These are phyloP conservation scores for Gaillardinia entomophila DNA, from an alignment of 805 yeast species.

Conservation along the genomic window DNA sequence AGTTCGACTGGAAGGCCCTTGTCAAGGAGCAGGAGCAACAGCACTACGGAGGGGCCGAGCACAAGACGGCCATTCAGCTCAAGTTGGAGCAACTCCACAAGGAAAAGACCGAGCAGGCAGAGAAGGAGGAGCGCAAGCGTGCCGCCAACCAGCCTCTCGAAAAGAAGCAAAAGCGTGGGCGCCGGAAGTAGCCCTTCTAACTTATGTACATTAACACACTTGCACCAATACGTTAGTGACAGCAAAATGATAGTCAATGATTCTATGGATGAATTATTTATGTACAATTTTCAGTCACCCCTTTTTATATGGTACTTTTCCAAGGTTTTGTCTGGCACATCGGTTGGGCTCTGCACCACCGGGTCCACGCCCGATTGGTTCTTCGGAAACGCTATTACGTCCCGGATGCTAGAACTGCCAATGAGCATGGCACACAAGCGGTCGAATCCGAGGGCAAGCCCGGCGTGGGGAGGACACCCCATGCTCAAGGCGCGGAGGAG, in stretches of 20 bases:
- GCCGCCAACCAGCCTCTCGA: too few relatives aligned
- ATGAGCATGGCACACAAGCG: constrained; percentile 85
- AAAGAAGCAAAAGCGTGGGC: too few relatives aligned
- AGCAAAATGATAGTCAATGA: too few relatives aligned
- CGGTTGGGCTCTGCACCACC: constrained; percentile 81
- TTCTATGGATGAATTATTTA: too few relatives aligned
- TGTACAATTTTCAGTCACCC: too few relatives aligned
- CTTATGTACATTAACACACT: too few relatives aligned
- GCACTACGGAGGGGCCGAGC: constrained; percentile 17
- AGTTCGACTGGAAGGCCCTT: constrained; percentile 74
- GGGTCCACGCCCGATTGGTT: constrained; percentile 83
- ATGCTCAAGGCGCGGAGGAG: constrained; percentile 70
- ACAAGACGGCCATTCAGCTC: constrained; percentile 35
- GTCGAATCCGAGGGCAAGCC: constrained; percentile 93
- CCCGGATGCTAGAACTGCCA: constrained; percentile 75
- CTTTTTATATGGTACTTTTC: constrained; percentile 45
- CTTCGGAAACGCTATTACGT: constrained; percentile 95
- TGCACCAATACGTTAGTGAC: too few relatives aligned
- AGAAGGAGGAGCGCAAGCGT: constrained; percentile 13
- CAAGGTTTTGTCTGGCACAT: constrained; percentile 47
- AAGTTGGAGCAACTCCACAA: constrained; percentile 33
- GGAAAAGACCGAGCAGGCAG: constrained; percentile 23
- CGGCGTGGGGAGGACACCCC: constrained; percentile 99
- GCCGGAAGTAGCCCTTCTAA: too few relatives aligned
- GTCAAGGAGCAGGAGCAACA: constrained; percentile 43